phyloP scores from a whole-genome alignment of 2,329 filamentous ascomycete genomes.

The Ophiostoma quercus region DNA sequence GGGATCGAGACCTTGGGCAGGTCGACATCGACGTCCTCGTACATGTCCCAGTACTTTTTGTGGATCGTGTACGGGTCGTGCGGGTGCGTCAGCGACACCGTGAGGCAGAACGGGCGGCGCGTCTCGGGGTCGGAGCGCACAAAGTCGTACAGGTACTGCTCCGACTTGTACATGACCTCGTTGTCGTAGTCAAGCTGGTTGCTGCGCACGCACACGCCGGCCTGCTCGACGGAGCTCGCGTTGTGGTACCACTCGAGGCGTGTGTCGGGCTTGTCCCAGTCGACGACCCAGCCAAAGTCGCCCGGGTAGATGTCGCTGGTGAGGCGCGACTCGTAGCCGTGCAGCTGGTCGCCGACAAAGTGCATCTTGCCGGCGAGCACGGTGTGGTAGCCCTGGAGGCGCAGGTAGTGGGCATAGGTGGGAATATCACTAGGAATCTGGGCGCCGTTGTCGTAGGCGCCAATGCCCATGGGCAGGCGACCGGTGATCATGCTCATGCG shows the following conservation, averaged over 20 bases:
- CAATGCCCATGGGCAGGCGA: slow-evolving; percentile 84
- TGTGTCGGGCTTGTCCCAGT: slow-evolving; percentile 86
- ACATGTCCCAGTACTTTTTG: slow-evolving; percentile 87
- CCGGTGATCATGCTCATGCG: slow-evolving; percentile 94
- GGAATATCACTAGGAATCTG: slow-evolving; percentile 78
- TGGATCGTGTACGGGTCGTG: slow-evolving; percentile 95
- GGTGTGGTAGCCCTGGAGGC: slow-evolving; percentile 80
- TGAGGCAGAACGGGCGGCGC: slow-evolving; percentile 78
- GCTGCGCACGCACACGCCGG: slow-evolving; percentile 79
- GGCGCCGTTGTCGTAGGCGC: slow-evolving; percentile 84
- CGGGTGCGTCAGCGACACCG: slow-evolving; percentile 86
- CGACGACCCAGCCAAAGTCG: slow-evolving; percentile 90
- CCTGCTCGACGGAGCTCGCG: slow-evolving; percentile 86
- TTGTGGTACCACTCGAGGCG: slow-evolving; percentile 96
- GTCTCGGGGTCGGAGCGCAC: slow-evolving; percentile 69
- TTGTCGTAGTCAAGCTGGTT: slow-evolving; percentile 96
- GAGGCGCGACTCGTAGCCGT: slow-evolving; percentile 86
- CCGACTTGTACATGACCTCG: slow-evolving; percentile 88
- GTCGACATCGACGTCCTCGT: slow-evolving; percentile 82
- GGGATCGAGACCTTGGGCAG: slow-evolving; percentile 73
- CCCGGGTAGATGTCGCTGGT: slow-evolving; percentile 96
- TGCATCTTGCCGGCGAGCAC: slow-evolving; percentile 95
- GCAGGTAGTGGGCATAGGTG: slow-evolving; percentile 88
- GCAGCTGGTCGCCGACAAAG: slow-evolving; percentile 89
- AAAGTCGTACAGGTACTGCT: slow-evolving; percentile 85